Evolutionary conservation across 371 early-diverging fungal genomes (phyloP).

Genomic region (Mortierella sp.): DNA sequence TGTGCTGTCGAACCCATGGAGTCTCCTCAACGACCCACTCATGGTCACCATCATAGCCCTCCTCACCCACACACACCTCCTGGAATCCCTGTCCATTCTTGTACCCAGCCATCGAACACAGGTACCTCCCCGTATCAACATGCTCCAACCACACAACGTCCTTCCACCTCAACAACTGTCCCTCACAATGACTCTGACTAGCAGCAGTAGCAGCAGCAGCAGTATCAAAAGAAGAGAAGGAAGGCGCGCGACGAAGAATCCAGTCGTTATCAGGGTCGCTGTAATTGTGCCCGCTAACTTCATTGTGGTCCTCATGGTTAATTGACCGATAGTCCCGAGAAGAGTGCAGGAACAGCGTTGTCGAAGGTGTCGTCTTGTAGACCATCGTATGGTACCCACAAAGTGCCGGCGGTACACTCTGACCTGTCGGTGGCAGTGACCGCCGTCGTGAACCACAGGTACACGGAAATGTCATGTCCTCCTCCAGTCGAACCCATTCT

Average conservation of each 20-base stretch:
- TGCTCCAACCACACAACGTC: slow-evolving; percentile 50
- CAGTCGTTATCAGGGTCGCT: slow-evolving; percentile 50
- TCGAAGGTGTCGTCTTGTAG: slow-evolving; percentile 50
- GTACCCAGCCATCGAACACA: slow-evolving; percentile 43
- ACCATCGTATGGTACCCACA: slow-evolving; percentile 51
- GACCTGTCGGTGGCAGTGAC: background rate
- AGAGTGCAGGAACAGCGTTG: slow-evolving; percentile 44
- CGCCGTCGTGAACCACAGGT: slow-evolving; percentile 35
- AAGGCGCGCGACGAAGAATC: slow-evolving; percentile 23
- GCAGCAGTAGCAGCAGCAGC: slow-evolving; percentile 7
- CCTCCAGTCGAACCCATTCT: slow-evolving; percentile 27
- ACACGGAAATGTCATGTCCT: slow-evolving; percentile 26
- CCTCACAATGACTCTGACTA: background rate
- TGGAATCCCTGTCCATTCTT: slow-evolving; percentile 52
- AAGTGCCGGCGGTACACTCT: slow-evolving; percentile 14
- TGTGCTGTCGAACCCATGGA: slow-evolving; percentile 53
- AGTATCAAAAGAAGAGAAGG: background rate
- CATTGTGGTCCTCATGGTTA: slow-evolving; percentile 40
- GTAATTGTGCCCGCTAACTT: slow-evolving; percentile 39
- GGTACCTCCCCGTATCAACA: slow-evolving; percentile 41
- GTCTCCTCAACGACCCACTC: slow-evolving; percentile 58
- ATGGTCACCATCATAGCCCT: slow-evolving; percentile 32
- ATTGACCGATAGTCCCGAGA: slow-evolving; percentile 32
- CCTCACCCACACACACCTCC: slow-evolving; percentile 31
- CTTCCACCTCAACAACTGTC: slow-evolving; percentile 42